phyloP scores from a whole-genome alignment of 106 monocot genomes.

The Dendrobium huoshanense region DNA sequence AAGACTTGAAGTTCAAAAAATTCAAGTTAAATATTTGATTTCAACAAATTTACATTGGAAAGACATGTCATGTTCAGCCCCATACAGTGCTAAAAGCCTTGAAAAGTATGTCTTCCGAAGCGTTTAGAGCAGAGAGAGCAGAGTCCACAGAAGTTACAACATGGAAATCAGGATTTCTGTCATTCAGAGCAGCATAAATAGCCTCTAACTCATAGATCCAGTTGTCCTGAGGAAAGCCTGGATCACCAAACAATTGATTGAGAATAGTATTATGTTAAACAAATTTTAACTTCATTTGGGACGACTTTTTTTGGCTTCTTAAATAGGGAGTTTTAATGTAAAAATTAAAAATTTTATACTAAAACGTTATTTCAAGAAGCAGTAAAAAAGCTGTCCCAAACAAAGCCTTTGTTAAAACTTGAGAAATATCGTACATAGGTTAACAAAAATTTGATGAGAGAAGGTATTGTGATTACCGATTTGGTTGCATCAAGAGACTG shows the following conservation, averaged over 20 bases:
- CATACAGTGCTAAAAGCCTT: background rate
- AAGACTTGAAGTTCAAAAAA: background rate
- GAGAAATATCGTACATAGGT: background rate
- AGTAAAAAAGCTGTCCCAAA: no score
- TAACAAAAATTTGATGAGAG: background rate
- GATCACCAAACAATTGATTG: background rate
- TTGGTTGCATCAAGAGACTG: conserved; percentile 70
- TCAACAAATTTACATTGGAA: background rate
- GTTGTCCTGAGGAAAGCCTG: conserved; percentile 8
- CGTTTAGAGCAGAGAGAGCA: background rate
- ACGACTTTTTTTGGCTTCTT: no score
- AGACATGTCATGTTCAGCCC: background rate
- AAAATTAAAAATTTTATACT: no score
- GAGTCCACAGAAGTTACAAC: background rate
- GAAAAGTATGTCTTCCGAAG: background rate
- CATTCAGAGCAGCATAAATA: background rate
- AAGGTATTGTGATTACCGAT: conserved; percentile 29
- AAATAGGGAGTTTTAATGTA: no score
- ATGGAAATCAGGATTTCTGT: no score
- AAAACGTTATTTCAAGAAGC: no score
- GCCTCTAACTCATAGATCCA: background rate
- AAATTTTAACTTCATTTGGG: background rate
- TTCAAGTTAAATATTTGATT: background rate
- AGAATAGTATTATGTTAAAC: background rate
- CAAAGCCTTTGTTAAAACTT: background rate